Evolutionary conservation across 441 rosid species (phyloP).

Genomic region (Croton laevigatus): DNA sequence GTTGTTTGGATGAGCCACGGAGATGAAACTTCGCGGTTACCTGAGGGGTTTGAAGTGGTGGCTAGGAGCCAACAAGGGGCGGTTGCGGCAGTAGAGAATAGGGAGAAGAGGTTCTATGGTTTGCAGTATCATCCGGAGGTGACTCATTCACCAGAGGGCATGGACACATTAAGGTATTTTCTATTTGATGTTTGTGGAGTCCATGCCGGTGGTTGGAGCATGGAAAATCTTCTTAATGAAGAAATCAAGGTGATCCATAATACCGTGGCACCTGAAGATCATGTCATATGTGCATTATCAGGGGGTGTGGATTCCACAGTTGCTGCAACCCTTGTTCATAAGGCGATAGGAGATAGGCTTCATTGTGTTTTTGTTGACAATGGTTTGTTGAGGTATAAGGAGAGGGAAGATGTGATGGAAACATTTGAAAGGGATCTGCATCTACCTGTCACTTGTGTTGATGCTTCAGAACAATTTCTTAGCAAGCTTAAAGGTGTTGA

Average conservation of each 20-base stretch:
- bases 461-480: constrained; percentile 71
- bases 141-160: constrained; percentile 86
- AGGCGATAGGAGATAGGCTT: constrained; percentile 88
- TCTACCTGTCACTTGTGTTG: constrained; percentile 80
- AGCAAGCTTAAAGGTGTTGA: constrained; percentile 79
- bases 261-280: constrained; percentile 68
- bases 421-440: constrained; percentile 85
- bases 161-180: constrained; percentile 73
- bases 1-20: constrained; percentile 98
- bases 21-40: constrained; percentile 65
- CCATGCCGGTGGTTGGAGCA: constrained; percentile 75
- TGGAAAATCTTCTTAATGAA: constrained; percentile 85
- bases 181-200: constrained; percentile 75
- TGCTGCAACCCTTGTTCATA: constrained; percentile 94
- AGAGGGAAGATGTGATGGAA: constrained; percentile 84
- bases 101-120: constrained; percentile 62
- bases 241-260: constrained; percentile 65
- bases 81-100: constrained; percentile 75
- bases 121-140: constrained; percentile 97
- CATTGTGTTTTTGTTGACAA: constrained; percentile 93
- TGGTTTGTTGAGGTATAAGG: constrained; percentile 88
- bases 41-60: constrained; percentile 71
- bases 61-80: constrained; percentile 76
- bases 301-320: constrained; percentile 97
- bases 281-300: constrained; percentile 81